Evolutionary conservation across 257 asterid genomes (phyloP), one percentile per base, ranked within the genome.

Genomic region (Nicotiana noctiflora): DNA sequence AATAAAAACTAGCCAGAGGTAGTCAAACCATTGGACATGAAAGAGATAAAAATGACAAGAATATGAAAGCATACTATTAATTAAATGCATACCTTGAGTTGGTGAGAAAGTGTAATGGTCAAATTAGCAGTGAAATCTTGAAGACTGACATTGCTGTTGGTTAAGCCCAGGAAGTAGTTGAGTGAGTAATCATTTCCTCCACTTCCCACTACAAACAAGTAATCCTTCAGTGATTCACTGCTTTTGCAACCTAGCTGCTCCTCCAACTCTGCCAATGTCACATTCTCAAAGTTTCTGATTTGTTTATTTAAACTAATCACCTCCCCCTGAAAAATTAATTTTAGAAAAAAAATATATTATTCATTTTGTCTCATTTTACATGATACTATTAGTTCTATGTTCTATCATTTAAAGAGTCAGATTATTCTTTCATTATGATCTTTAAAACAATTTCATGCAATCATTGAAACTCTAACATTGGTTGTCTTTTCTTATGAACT

Each of bases 171-270:
- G 82, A 94, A 94, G 81, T 91, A 94, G 84, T 91, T 91, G 23
- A 88, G 84, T 32, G 93, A 82, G 62, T 90, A 94, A 84, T 94
- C 98, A 81, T 94, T 94, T 65, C 97, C 97, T 17, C 98, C 98
- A 40, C 82, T 87, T 57, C 91, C 94, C 44, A 94, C 91, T 77
- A 92, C 89, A 86, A 92, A 92, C 81, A 94, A 49, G 83, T 64
- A 94, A 18, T 89, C 3, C 5, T 86, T 65, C 66, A 89, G 12
- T 34, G 51, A 62, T 63, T 31, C 8, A 5, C 57, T 40, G 17
- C 21, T 60, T 12, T 61, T 60, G 4, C 56, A 82, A 2, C 88
- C 84, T 60, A 85, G 4, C 77, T 90, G 92, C 83, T 21, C 3
- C 92, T 81, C 84, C 86, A 94, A 19, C 8, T 91, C 93, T 66